A percentile compares a stretch with the other conserved stretches of the same genome.
phyloP scores from a whole-genome alignment of 176 grass and related monocot species.

The Alloteropsis semialata region DNA sequence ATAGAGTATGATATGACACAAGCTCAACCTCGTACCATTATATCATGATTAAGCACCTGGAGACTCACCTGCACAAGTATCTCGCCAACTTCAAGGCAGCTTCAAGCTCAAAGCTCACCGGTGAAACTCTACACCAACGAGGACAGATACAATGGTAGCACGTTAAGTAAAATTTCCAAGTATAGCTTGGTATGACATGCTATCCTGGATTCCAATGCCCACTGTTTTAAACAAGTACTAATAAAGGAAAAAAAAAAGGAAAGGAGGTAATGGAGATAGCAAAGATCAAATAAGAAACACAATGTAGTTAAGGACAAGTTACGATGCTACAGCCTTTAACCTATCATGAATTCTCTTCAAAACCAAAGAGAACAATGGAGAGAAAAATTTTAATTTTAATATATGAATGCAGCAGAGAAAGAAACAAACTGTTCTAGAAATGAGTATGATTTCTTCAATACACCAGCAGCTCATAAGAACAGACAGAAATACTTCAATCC shows the following conservation, averaged over 20 bases:
- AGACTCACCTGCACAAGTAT: constrained; percentile 82
- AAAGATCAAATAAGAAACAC: neutral
- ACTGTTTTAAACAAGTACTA: neutral
- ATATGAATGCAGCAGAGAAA: neutral
- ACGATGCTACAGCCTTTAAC: neutral
- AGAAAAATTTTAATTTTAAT: neutral
- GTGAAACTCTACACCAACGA: constrained; percentile 79
- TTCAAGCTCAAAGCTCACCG: constrained; percentile 99
- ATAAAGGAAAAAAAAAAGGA: neutral
- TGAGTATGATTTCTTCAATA: neutral
- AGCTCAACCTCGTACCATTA: constrained; percentile 6
- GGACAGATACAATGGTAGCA: constrained; percentile 13
- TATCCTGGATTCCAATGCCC: neutral
- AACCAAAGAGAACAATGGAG: constrained; percentile 4
- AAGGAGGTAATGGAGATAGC: neutral
- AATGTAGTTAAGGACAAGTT: neutral
- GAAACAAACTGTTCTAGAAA: neutral
- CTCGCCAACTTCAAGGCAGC: constrained; percentile 94
- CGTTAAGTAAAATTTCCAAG: neutral
- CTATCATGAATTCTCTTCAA: neutral
- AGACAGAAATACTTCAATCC: constrained; percentile 3
- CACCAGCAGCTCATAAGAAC: constrained; percentile 9
- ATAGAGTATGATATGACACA: constrained; percentile 4
- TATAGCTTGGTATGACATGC: constrained; percentile 10
- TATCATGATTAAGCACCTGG: neutral